Evolutionary conservation across 2,329 filamentous ascomycete genomes (phyloP).

Genomic region (Beauveria varroae): DNA sequence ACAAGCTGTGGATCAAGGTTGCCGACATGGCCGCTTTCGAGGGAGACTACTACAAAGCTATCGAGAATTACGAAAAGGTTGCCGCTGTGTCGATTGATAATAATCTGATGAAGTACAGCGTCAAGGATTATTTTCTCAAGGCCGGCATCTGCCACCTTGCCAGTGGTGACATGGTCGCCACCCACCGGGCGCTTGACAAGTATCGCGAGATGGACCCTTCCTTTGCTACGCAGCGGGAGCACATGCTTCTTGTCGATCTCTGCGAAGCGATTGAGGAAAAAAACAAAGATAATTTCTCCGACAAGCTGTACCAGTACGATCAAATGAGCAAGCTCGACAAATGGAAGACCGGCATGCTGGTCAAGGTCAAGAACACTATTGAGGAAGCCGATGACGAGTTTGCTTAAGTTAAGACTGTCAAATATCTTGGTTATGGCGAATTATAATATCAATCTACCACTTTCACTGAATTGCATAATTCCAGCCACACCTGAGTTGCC

Average conservation of each 20-base stretch:
- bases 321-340: constrained; percentile 90
- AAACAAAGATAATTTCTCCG: constrained; percentile 75
- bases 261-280: constrained; percentile 66
- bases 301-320: constrained; percentile 83
- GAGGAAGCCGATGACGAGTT: constrained; percentile 46
- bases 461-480: background rate
- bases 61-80: constrained; percentile 77
- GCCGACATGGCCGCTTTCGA: constrained; percentile 80
- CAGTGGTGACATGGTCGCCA: constrained; percentile 65
- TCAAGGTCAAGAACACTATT: constrained; percentile 78
- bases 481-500: background rate
- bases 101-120: constrained; percentile 86
- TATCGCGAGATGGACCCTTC: constrained; percentile 74
- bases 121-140: constrained; percentile 95
- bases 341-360: constrained; percentile 86
- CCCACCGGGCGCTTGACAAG: constrained; percentile 70
- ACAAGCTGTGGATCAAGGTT: constrained; percentile 89
- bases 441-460: background rate
- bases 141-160: constrained; percentile 84
- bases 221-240: constrained; percentile 72
- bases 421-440: constrained; percentile 7
- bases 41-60: constrained; percentile 76
- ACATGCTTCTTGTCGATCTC: constrained; percentile 73
- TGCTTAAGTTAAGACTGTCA: constrained; percentile 22
- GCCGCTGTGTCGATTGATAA: constrained; percentile 72